Percentiles rank a stretch among this genome's conserved stretches.
phyloP scores from a whole-genome alignment of 176 grass and related monocot genomes.

The Triticum aestivum region DNA sequence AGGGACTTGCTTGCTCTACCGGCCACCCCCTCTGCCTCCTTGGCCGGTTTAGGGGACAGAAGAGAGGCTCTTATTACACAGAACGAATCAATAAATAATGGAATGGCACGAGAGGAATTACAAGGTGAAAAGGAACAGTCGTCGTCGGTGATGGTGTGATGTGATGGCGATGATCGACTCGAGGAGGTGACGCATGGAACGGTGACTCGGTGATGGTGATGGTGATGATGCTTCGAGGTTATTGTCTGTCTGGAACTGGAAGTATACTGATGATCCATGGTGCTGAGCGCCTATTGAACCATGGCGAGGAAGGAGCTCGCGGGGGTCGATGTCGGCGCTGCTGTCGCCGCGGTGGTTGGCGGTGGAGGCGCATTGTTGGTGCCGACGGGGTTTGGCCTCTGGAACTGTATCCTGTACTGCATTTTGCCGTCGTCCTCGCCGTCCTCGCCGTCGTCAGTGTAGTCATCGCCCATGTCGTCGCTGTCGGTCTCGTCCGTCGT shows the following conservation, averaged over 20 bases:
- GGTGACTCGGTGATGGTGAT: not conserved
- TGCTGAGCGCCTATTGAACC: conserved; percentile 42
- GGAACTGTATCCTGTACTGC: conserved; percentile 76
- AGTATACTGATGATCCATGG: conserved; percentile 5
- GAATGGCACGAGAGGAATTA: conserved; percentile 43
- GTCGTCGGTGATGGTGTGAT: not conserved
- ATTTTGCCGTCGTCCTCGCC: conserved; percentile 57
- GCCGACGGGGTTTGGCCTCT: conserved; percentile 32
- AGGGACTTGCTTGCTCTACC: conserved; percentile 34
- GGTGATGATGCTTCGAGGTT: conserved; percentile 23
- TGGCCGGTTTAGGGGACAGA: conserved; percentile 29
- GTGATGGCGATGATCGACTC: conserved; percentile 7
- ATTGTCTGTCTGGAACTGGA: not conserved
- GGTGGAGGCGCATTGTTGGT: not conserved
- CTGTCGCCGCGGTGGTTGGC: conserved; percentile 1
- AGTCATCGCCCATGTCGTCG: conserved; percentile 52
- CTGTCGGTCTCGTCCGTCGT: conserved; percentile 62
- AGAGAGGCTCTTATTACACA: conserved; percentile 48
- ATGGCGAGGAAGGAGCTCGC: conserved; percentile 51
- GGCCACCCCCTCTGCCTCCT: conserved; percentile 29
- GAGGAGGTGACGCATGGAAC: not conserved
- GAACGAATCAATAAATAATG: conserved; percentile 69
- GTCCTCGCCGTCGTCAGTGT: conserved; percentile 56
- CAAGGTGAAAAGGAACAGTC: conserved; percentile 30
- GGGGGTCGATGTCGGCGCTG: conserved; percentile 39